Evolutionary conservation across 495 filamentous ascomycete genomes (phyloP), one percentile per base, ranked within the genome.

Genomic region (Coniosporium apollinis): DNA sequence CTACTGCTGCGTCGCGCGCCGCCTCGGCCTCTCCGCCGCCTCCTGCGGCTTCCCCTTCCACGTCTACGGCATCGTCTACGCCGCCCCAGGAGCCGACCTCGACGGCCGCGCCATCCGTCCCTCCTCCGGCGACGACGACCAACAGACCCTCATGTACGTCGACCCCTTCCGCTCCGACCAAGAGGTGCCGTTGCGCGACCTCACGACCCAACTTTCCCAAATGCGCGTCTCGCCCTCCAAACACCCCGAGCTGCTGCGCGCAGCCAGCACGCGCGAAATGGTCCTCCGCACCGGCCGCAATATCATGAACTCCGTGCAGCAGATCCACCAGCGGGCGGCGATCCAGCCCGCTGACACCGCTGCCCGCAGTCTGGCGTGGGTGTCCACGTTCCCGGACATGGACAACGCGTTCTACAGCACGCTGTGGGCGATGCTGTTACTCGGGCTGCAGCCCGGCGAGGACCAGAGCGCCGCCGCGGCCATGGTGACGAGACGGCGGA

Each of bases 21-120:
- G 72, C 28, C 49, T 87, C 9, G 77, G 76, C 4, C 47, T 94
- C 18, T 64, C 76, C 47, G 79, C 80, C 3, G 64, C 66, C 4
- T 80, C 77, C 26, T 83, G 77, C 46, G 74, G 72, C 5, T 76
- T 87, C 38, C 81, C 83, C 22, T 75, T 69, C 37, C 82, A 92
- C 53, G 81, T 86, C 17, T 74, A 83, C 42, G 79, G 75, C 8
- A 68, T 79, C 20, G 67, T 93, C 11, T 61, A 64, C 31, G 67
- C 79, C 0, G 62, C 65, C 0, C 41, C 54, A 3, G 69, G 72
- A 0, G 46, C 66, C 36, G 74, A 76, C 21, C 64, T 86, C 29
- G 69, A 84, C 37, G 76, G 74, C 55, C 51, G 70, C 4, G 6
- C 18, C 9, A 30, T 30, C 48, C n/a, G 33, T 9, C 33, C 43